Base-by-base conservation (phyloP, 2,329 filamentous ascomycete species). In the Colletotrichum lini region DNA sequence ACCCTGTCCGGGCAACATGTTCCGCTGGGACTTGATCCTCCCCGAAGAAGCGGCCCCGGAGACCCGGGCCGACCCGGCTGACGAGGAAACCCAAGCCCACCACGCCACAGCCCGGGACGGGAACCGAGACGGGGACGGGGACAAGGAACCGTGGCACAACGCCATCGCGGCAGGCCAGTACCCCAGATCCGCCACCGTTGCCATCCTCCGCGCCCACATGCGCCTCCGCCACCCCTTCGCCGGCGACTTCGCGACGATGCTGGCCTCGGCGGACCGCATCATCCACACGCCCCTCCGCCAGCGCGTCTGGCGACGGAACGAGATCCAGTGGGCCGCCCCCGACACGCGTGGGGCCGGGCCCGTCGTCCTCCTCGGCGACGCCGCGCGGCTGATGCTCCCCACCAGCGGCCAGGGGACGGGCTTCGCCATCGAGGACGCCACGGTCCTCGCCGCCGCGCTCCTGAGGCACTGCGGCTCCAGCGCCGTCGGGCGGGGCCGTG, bases 321-420 rank as follows among this genome's bases (percentile, higher is more conserved):
- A 77, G 59, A 77, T 77, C 47, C 76, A 76, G n/a, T 64, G 58
- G 58, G 40, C 47, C 16, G 2, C 52, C 30, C 30, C 30, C 18
- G 18, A 30, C 52, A 7, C 21, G 2, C 21, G 38, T n/a, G 60
- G 35, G 23, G 67, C 56, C 16, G 60, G 60, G 44, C 75, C 70
- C 38, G 30, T 65, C 18, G 75, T 75, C 12, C 70, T 76, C 38
- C 67, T 77, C 2, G 76, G 76, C 30, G 76, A 77, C 30, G 76
- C 76, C 0, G 72, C 75, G 1, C 62, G 76, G 2, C 58, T 77
- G 8, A 77, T 77, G 75, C 30, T 77, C 3, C 76, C 76, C 6
- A 77, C 75, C 13, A 77, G 76, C 49, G 76, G 76, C 0, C 75
- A 77, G 49, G 76, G 76, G 26, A 77, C 76, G 4, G 75, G 76